phyloP scores from a whole-genome alignment of 2,329 filamentous ascomycete genomes.

The Arthrobotrys sphaeroides region DNA sequence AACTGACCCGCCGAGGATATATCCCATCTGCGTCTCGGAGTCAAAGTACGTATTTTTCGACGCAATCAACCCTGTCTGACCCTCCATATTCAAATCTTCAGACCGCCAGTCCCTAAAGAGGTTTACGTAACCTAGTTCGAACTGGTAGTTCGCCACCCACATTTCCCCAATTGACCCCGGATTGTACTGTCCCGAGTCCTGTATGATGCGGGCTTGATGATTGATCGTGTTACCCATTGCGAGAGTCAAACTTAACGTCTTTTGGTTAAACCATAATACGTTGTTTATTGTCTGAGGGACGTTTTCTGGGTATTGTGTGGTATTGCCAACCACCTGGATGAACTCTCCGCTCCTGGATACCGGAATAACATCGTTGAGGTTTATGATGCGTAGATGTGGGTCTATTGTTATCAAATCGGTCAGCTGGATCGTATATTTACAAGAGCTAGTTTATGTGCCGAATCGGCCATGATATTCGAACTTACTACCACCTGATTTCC shows the following conservation, averaged over 20 bases:
- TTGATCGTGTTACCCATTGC: background rate
- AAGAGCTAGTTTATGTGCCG: background rate
- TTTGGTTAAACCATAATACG: background rate
- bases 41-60: slow-evolving; percentile 12
- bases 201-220: background rate
- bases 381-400: background rate
- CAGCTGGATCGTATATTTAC: background rate
- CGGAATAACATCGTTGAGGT: background rate
- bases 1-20: slow-evolving; percentile 4
- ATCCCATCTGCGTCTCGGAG: background rate
- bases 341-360: background rate
- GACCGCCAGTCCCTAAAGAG: background rate
- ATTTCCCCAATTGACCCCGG: background rate
- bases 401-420: no score
- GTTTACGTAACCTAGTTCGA: background rate
- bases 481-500: background rate
- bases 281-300: background rate
- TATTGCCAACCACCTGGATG: background rate
- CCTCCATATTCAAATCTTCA: background rate
- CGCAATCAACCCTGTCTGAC: background rate
- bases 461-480: background rate
- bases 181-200: background rate
- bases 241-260: background rate
- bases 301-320: background rate
- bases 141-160: background rate